Conservation (phyloP, 352 stramenopile species). For the Elongisporangium senticosum region DNA sequence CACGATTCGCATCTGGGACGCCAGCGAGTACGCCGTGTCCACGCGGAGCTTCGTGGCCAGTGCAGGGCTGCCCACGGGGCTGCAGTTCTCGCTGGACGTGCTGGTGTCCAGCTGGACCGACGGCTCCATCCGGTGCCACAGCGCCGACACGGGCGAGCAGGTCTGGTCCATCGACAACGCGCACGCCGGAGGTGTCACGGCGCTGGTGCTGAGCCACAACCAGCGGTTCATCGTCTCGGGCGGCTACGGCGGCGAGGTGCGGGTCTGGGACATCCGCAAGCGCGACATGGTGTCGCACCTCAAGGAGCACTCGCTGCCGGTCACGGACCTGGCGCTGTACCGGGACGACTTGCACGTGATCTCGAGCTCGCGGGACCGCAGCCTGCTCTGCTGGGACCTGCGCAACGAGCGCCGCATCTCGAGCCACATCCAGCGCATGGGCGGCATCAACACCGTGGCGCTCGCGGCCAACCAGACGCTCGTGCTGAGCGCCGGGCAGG, state of each 20-base stretch:
- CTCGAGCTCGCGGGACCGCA: constrained; percentile 85
- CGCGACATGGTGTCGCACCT: constrained; percentile 88
- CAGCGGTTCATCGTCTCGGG: constrained; percentile 83
- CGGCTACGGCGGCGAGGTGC: constrained; percentile 80
- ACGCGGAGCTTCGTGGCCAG: constrained; percentile 47
- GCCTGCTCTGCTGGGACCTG: constrained; percentile 92
- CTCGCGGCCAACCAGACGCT: constrained; percentile 84
- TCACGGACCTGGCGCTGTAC: constrained; percentile 85
- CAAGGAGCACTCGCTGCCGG: constrained; percentile 88
- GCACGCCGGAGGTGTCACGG: constrained; percentile 85
- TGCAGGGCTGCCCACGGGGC: constrained; percentile 59
- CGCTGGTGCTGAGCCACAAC: constrained; percentile 88
- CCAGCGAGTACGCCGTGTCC: constrained; percentile 77
- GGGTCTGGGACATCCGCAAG: constrained; percentile 91
- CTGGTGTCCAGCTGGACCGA: constrained; percentile 89
- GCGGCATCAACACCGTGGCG: constrained; percentile 89
- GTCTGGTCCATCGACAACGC: constrained; percentile 90
- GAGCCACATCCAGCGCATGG: constrained; percentile 91
- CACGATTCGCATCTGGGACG: constrained; percentile 88
- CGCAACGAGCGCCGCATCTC: constrained; percentile 78
- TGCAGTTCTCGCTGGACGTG: constrained; percentile 85
- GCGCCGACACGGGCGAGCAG: constrained; percentile 69
- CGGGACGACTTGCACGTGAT: constrained; percentile 88
- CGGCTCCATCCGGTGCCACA: constrained; percentile 83
- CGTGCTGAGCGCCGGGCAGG: constrained; percentile 89